Evolutionary conservation across 805 yeast species (phyloP).

Genomic region (Wickerhamiella azymoides): DNA sequence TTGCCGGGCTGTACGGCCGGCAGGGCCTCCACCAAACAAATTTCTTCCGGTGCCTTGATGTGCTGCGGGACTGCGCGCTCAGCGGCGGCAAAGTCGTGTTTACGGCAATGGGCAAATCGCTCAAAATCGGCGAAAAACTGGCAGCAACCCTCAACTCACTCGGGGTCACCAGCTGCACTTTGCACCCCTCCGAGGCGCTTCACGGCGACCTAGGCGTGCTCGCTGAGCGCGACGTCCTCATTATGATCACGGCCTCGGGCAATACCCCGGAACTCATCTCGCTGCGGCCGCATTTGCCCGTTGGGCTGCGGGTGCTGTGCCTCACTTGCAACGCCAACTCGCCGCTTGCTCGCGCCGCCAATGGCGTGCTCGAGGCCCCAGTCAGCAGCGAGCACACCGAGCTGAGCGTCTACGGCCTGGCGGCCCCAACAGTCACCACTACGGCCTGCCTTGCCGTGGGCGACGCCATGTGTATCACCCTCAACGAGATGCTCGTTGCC

Average conservation of each 20-base stretch:
- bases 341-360: slow-evolving; percentile 36
- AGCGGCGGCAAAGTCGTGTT: slow-evolving; percentile 56
- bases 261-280: slow-evolving; percentile 59
- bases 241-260: slow-evolving; percentile 69
- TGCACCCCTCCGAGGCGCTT: slow-evolving; percentile 79
- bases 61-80: slow-evolving; percentile 29
- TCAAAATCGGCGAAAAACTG: slow-evolving; percentile 61
- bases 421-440: slow-evolving; percentile 81
- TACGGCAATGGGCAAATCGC: slow-evolving; percentile 77
- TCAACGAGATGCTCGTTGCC: slow-evolving; percentile 50
- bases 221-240: slow-evolving; percentile 39
- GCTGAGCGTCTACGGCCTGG: slow-evolving; percentile 53
- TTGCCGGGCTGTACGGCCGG: slow-evolving; percentile 20
- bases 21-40: slow-evolving; percentile 18
- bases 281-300: slow-evolving; percentile 45
- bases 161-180: slow-evolving; percentile 47
- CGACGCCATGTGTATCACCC: slow-evolving; percentile 63
- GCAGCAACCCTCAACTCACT: slow-evolving; percentile 76
- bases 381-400: slow-evolving; percentile 48
- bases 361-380: slow-evolving; percentile 47
- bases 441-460: slow-evolving; percentile 62
- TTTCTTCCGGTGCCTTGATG: slow-evolving; percentile 22
- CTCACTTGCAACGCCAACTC: slow-evolving; percentile 53
- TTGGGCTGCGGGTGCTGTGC: slow-evolving; percentile 39
- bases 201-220: slow-evolving; percentile 82